Evolutionary conservation across 1,139 yeast genomes (phyloP).

Genomic region (Candida buenavistaensis): DNA sequence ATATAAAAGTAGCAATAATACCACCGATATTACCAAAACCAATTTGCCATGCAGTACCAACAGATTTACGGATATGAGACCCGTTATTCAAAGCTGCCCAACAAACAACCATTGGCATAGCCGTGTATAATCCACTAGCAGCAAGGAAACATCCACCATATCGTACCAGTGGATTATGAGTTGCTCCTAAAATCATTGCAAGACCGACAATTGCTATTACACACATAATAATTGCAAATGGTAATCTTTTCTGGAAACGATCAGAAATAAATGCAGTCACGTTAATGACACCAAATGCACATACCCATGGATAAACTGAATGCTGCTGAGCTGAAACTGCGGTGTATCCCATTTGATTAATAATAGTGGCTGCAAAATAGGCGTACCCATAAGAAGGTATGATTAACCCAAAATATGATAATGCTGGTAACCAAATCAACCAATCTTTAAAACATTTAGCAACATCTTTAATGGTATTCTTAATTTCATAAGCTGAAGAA

Average conservation of each 20-base stretch:
- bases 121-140: slow-evolving; percentile 65
- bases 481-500: slow-evolving; percentile 53
- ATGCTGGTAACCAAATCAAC: slow-evolving; percentile 55
- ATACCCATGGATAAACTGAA: slow-evolving; percentile 74
- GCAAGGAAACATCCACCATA: slow-evolving; percentile 73
- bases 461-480: slow-evolving; percentile 43
- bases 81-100: slow-evolving; percentile 69
- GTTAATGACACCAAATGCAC: slow-evolving; percentile 58
- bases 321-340: slow-evolving; percentile 64
- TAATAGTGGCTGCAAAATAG: slow-evolving; percentile 67
- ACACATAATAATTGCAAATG: slow-evolving; percentile 45
- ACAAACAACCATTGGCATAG: slow-evolving; percentile 76
- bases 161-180: slow-evolving; percentile 38
- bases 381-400: slow-evolving; percentile 74
- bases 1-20: slow-evolving; percentile 66
- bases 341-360: slow-evolving; percentile 55
- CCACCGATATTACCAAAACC: slow-evolving; percentile 88
- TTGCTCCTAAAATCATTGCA: slow-evolving; percentile 48
- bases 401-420: slow-evolving; percentile 62
- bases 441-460: slow-evolving; percentile 45
- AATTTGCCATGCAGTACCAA: slow-evolving; percentile 74
- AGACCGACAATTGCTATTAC: slow-evolving; percentile 54
- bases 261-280: slow-evolving; percentile 52
- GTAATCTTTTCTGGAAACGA: slow-evolving; percentile 41
- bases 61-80: slow-evolving; percentile 69